A percentile compares a stretch with the other conserved stretches of the same genome.
Conservation (phyloP, 2,329 filamentous ascomycete species). For the Penicillium janthinellum region DNA sequence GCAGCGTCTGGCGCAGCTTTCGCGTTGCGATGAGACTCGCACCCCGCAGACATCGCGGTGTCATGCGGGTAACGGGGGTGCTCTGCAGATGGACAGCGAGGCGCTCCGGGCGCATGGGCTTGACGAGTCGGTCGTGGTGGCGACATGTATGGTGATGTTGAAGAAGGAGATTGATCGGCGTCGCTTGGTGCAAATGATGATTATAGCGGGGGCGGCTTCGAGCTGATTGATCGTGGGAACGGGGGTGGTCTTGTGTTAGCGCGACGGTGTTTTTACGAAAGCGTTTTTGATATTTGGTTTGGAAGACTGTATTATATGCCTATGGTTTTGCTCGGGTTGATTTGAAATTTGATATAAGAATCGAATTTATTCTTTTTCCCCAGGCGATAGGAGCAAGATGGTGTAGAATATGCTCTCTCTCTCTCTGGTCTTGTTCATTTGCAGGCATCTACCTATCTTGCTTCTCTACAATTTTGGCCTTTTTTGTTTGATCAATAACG, state of each 20-base stretch:
- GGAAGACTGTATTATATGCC: no score
- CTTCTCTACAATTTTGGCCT: no score
- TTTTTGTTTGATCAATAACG: no score
- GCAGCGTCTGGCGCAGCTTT: constrained; percentile 42
- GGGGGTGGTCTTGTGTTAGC: not conserved
- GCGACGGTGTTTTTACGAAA: not conserved
- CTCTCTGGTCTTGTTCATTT: no score
- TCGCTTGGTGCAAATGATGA: constrained; percentile 54
- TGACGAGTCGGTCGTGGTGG: constrained; percentile 55
- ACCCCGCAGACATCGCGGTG: constrained; percentile 40
- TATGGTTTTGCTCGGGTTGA: no score
- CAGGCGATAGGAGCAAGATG: no score
- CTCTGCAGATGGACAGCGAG: constrained; percentile 57
- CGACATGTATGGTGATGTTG: constrained; percentile 62
- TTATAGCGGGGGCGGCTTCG: constrained; percentile 35
- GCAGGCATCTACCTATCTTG: no score
- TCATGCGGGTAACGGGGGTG: constrained; percentile 46
- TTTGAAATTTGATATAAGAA: no score
- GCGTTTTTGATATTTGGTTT: not conserved
- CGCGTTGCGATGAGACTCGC: constrained; percentile 44
- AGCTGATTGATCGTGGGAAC: not conserved
- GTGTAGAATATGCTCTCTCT: no score
- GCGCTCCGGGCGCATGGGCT: constrained; percentile 31
- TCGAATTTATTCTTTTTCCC: no score
- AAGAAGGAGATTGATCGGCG: constrained; percentile 67